Base-by-base conservation (phyloP, 148 eudicot genomes). In the Suaeda aralocaspica region DNA sequence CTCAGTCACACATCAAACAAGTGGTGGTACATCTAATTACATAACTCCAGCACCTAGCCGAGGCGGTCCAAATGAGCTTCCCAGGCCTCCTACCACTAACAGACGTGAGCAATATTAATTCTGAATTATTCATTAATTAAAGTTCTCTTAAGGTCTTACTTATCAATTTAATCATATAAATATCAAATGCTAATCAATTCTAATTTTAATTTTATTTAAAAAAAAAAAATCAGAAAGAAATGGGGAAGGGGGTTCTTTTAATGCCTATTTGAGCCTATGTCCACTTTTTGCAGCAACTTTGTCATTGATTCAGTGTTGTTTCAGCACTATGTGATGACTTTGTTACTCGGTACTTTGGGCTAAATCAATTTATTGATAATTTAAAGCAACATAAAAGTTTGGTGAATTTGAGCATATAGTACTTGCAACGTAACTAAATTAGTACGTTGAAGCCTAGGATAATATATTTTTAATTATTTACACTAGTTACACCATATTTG, bases 31-130 rank as follows among this genome's bases (percentile, higher is more conserved):
- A 12, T 29, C 65, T 29, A 65, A 57, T 74, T 82, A n/a, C 87
- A 76, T 76, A 86, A 83, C 28, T 33, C 80, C 14, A 10, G 49
- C 67, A 22, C 76, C 82, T 0, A 64, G 68, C 49, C 87, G 92
- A 8, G 85, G 84, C 48, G 56, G 76, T 26, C 28, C 81, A 5
- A 87, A 85, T 64, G 92, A 91, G 76, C 85, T 80, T 61, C 97
- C 92, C 0, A 87, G 80, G 85, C 84, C 89, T 64, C 92, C 89
- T n/a, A 78, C 75, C 0, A 79, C 86, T 51, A 91, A 85, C 71
- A 82, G 87, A 85, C 97, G 97, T 91, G 75, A 86, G 97, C 72
- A 63, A 52, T 2, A 63, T 59, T 2, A 14, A 36, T 24, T 4
- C 29, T 1, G 28, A 39, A n/a, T 45, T 26, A 6, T 21, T 24